Conservation (phyloP, 2,329 filamentous ascomycete species). For the Tolypocladium tropicale region DNA sequence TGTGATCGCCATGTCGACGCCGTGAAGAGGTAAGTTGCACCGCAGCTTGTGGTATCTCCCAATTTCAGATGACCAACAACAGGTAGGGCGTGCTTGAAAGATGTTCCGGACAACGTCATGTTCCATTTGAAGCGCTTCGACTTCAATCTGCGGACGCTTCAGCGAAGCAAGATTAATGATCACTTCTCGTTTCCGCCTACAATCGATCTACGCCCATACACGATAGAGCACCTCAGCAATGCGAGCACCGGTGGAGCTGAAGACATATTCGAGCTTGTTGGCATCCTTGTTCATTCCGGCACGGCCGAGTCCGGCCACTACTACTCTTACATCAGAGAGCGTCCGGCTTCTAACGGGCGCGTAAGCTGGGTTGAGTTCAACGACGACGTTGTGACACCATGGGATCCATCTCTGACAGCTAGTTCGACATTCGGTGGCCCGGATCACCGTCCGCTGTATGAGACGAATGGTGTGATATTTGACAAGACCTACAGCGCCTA, state of each 20-base stretch:
- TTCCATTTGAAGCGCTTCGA: constrained; percentile 89
- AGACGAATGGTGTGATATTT: constrained; percentile 34
- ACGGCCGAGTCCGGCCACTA: constrained; percentile 94
- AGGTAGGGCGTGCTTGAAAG: constrained; percentile 72
- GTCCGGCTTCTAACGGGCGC: constrained; percentile 41
- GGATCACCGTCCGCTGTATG: constrained; percentile 41
- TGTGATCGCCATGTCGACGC: constrained; percentile 87
- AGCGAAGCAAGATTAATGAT: constrained; percentile 90
- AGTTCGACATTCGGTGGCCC: constrained; percentile 70
- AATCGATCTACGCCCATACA: constrained; percentile 85
- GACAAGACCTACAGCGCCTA: constrained; percentile 82
- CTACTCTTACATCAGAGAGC: constrained; percentile 87
- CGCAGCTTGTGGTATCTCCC: not conserved
- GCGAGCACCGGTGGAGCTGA: constrained; percentile 42
- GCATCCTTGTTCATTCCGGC: constrained; percentile 85
- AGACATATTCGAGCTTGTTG: constrained; percentile 89
- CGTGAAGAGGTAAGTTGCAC: constrained; percentile 59
- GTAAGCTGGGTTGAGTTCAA: constrained; percentile 85
- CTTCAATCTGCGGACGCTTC: constrained; percentile 66
- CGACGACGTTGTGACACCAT: constrained; percentile 69
- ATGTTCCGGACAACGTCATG: constrained; percentile 87
- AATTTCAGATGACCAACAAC: constrained; percentile 5
- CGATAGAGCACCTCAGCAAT: constrained; percentile 70
- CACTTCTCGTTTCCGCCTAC: constrained; percentile 76
- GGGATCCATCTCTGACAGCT: constrained; percentile 65